Percentiles rank a stretch among this genome's conserved stretches.
Conservation (phyloP, 345 rosid species). For the Syzygium aqueum region DNA sequence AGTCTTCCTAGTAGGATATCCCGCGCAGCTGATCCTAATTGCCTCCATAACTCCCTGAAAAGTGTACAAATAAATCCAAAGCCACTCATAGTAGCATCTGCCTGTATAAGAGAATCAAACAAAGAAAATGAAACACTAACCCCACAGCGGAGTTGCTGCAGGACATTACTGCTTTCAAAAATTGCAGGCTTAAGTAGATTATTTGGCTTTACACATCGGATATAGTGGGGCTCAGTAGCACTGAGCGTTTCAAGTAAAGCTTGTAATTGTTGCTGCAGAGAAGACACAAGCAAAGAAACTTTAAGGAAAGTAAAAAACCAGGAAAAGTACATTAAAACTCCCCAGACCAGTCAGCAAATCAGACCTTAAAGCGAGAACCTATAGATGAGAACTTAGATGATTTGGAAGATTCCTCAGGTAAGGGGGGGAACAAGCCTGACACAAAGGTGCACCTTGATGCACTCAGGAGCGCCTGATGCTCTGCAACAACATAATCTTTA, state of each 20-base stretch:
- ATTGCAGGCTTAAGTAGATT: conserved; percentile 84
- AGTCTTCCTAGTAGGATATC: conserved; percentile 83
- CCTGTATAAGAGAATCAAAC: neutral
- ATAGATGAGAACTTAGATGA: conserved; percentile 89
- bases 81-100: neutral
- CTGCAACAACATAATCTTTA: conserved; percentile 92
- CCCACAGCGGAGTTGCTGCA: conserved; percentile 96
- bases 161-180: conserved; percentile 71
- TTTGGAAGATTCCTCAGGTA: conserved; percentile 80
- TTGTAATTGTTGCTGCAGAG: conserved; percentile 93
- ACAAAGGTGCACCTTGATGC: conserved; percentile 81
- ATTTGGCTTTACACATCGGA: conserved; percentile 97
- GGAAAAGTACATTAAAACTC: neutral
- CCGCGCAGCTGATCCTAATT: conserved; percentile 97
- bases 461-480: conserved; percentile 77
- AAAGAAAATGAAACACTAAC: conserved; percentile 38
- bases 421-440: conserved; percentile 66
- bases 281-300: neutral
- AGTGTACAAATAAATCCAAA: neutral
- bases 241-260: conserved; percentile 85
- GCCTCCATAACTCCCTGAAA: conserved; percentile 96
- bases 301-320: neutral
- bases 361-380: conserved; percentile 91
- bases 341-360: conserved; percentile 2
- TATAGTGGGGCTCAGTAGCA: conserved; percentile 91